phyloP scores from a whole-genome alignment of 352 stramenopile genomes.

The Aphanomyces euteiches region DNA sequence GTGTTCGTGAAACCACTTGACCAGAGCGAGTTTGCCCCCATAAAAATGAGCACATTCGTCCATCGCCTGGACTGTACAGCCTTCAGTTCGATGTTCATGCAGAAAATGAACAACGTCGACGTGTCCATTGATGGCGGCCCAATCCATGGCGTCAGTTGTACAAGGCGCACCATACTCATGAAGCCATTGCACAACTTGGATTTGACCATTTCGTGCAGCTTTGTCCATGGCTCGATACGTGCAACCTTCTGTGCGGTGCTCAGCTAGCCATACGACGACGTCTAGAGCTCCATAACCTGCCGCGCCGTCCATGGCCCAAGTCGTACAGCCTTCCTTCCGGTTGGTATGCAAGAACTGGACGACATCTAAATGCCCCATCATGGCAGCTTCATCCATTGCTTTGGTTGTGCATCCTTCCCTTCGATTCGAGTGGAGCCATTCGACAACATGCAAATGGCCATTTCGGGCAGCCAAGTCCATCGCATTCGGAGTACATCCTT shows the following conservation, averaged over 20 bases:
- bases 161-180: background rate
- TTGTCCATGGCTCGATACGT: background rate
- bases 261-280: background rate
- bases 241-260: conserved; percentile 1
- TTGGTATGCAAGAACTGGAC: background rate
- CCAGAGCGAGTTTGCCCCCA: conserved; percentile 4
- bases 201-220: background rate
- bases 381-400: background rate
- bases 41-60: conserved; percentile 21
- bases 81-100: background rate
- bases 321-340: background rate
- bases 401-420: conserved; percentile 15
- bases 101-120: conserved; percentile 24
- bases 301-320: background rate
- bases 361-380: background rate
- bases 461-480: conserved; percentile 13
- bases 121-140: conserved; percentile 22
- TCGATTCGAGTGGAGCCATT: background rate
- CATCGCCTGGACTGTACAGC: background rate
- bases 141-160: conserved; percentile 13
- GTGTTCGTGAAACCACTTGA: conserved; percentile 9
- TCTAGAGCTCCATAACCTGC: background rate
- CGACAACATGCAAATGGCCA: background rate
- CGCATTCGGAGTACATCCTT: conserved; percentile 32
- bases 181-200: background rate